Percentiles rank a stretch among this genome's conserved stretches.
Evolutionary conservation across 2,329 filamentous ascomycete species (phyloP).

Genomic region (Ascosphaera acerosa): DNA sequence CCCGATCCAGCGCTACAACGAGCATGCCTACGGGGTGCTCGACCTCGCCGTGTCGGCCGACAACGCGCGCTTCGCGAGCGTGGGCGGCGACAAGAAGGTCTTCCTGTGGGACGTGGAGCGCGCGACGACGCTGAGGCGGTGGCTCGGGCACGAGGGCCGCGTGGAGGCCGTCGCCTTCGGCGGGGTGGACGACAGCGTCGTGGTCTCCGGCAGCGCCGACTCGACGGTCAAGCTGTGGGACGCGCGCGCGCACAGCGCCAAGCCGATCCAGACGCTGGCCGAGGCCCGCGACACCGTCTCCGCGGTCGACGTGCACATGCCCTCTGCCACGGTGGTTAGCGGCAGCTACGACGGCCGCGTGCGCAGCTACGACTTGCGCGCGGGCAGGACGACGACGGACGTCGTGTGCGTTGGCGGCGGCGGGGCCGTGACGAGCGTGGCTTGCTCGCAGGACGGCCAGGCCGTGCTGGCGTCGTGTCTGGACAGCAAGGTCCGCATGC

Average conservation of each 20-base stretch:
- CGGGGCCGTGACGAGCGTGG: constrained; percentile 47
- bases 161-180: constrained; percentile 61
- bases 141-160: constrained; percentile 42
- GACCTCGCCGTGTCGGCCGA: constrained; percentile 45
- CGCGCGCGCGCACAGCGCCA: constrained; percentile 15
- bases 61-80: constrained; percentile 68
- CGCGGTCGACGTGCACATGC: constrained; percentile 15
- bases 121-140: constrained; percentile 51
- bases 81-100: constrained; percentile 69
- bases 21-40: constrained; percentile 80
- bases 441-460: constrained; percentile 43
- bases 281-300: constrained; percentile 20
- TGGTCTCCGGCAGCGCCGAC: constrained; percentile 33
- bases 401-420: constrained; percentile 24
- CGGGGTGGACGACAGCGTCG: constrained; percentile 45
- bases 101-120: constrained; percentile 88
- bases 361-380: constrained; percentile 57
- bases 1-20: constrained; percentile 68
- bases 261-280: constrained; percentile 18
- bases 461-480: constrained; percentile 49
- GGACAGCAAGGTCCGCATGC: constrained; percentile 51
- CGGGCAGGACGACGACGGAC: constrained; percentile 44
- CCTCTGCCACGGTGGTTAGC: constrained; percentile 30
- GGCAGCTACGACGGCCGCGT: constrained; percentile 71
- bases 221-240: constrained; percentile 21